phyloP scores from a whole-genome alignment of 331 rosid species.

The Stylosanthes scabra region DNA sequence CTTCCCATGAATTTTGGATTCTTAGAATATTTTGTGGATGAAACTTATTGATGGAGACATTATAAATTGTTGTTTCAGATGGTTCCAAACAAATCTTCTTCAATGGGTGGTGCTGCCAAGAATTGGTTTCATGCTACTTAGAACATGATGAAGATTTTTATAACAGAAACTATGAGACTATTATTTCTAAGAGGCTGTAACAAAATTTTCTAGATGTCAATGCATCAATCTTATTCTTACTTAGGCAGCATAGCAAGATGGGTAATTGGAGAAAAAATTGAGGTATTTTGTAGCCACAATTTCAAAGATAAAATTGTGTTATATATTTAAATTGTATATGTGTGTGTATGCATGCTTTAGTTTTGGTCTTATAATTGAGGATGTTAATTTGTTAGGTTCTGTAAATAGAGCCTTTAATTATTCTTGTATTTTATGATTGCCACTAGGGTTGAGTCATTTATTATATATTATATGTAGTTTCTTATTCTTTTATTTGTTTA shows the following conservation, averaged over 20 bases:
- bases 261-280: neutral
- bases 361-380: slow-evolving; percentile 14
- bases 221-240: slow-evolving; percentile 16
- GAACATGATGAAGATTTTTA: neutral
- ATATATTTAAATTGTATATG: neutral
- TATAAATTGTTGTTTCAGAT: slow-evolving; percentile 39
- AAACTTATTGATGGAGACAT: slow-evolving; percentile 21
- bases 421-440: neutral
- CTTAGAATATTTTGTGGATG: neutral
- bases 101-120: slow-evolving; percentile 32
- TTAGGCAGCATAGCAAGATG: slow-evolving; percentile 5
- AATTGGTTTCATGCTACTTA: slow-evolving; percentile 31
- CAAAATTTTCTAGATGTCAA: neutral
- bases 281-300: slow-evolving; percentile 6
- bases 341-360: neutral
- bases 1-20: neutral
- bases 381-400: neutral
- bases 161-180: neutral
- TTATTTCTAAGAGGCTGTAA: neutral
- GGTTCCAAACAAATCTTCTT: slow-evolving; percentile 35
- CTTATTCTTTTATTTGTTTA: neutral
- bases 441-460: neutral
- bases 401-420: neutral
- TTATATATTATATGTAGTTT: neutral
- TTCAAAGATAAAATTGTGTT: slow-evolving; percentile 1